Conservation (phyloP, 164 flowering plant species). For the Liriodendron chinense region DNA sequence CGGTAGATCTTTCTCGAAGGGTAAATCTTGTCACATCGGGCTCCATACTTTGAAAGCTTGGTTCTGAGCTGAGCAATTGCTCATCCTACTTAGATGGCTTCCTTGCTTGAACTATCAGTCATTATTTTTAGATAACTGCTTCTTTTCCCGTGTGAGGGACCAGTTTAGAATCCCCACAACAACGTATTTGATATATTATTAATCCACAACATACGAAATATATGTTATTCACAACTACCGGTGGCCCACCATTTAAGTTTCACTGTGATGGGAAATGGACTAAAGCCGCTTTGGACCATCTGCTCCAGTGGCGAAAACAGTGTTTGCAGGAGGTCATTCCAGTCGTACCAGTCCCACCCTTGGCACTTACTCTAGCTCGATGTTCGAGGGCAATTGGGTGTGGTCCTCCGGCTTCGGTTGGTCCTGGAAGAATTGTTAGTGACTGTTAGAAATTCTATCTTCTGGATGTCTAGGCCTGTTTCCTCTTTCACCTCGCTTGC, state of each 20-base stretch:
- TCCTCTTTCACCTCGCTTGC: constrained; percentile 83
- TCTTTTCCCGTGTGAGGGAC: too few relatives aligned
- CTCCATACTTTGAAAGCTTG: too few relatives aligned
- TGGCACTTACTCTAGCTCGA: constrained; percentile 75
- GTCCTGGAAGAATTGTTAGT: constrained; percentile 56
- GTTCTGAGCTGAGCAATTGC: too few relatives aligned
- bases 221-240: too few relatives aligned
- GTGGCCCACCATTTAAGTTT: neutral
- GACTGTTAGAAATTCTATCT: constrained; percentile 49
- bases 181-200: too few relatives aligned
- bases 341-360: constrained; percentile 91
- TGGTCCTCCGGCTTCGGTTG: constrained; percentile 47
- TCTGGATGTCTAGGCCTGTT: constrained; percentile 62
- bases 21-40: too few relatives aligned
- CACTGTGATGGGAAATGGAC: constrained; percentile 38
- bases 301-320: constrained; percentile 54
- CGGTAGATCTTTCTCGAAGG: too few relatives aligned
- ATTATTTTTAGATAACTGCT: too few relatives aligned
- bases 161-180: too few relatives aligned
- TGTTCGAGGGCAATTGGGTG: constrained; percentile 44
- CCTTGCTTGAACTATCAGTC: too few relatives aligned
- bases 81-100: too few relatives aligned
- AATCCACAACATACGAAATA: too few relatives aligned
- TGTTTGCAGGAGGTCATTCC: constrained; percentile 67
- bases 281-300: constrained; percentile 48